Conservation (phyloP, 257 asterid genomes). For the Nicotiana obtusifolia region DNA sequence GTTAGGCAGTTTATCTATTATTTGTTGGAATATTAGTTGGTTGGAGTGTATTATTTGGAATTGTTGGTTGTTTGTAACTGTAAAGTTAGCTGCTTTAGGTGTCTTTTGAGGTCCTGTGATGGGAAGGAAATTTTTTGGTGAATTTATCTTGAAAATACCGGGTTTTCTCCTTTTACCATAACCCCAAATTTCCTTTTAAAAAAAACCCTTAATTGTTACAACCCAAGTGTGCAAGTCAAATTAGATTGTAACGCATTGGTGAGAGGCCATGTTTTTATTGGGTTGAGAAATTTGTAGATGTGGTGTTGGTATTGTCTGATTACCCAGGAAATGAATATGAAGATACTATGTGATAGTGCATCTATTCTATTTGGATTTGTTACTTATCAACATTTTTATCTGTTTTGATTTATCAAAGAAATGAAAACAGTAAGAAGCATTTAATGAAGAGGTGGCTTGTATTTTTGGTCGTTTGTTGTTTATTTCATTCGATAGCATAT, state of each 20-base stretch:
- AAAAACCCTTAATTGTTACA: background rate
- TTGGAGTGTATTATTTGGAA: background rate
- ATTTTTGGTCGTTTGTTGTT: background rate
- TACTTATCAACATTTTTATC: background rate
- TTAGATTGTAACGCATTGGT: background rate
- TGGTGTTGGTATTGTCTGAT: background rate
- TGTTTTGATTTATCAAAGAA: background rate
- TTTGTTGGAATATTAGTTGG: background rate
- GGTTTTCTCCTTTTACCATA: background rate
- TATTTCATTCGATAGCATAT: background rate
- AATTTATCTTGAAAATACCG: constrained; percentile 1
- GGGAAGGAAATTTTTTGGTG: background rate
- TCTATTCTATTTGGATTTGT: background rate
- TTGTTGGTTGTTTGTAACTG: background rate
- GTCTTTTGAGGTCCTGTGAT: background rate
- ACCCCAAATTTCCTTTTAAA: background rate
- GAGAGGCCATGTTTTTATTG: background rate
- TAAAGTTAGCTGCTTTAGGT: background rate
- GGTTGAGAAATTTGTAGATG: background rate
- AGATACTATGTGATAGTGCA: background rate
- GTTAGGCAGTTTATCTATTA: no score
- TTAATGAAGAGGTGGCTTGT: background rate
- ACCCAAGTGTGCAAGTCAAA: background rate
- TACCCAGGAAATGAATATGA: background rate
- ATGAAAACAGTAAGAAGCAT: background rate